A percentile compares a stretch with the other conserved stretches of the same genome.
Conservation (phyloP, 371 early-diverging fungal species). For the Nematocida sp. region DNA sequence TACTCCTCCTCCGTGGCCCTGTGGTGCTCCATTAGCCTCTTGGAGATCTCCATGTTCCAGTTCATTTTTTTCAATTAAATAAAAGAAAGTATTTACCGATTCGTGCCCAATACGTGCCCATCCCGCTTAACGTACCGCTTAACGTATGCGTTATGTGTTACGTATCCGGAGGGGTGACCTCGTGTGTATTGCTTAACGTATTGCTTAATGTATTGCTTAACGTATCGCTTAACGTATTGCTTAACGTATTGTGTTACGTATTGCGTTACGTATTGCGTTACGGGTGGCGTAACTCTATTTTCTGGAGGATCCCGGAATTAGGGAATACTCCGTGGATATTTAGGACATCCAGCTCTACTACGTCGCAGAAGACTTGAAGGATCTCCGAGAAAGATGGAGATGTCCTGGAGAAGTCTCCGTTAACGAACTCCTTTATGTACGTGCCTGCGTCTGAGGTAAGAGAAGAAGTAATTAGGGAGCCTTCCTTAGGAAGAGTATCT, state of each 20-base stretch:
- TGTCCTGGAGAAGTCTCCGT: slow-evolving; percentile 85
- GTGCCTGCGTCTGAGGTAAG: slow-evolving; percentile 73
- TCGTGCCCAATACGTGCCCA: too few species aligned
- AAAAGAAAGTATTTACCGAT: background rate
- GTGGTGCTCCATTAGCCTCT: slow-evolving; percentile 17
- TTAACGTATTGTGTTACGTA: too few species aligned
- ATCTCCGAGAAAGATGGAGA: slow-evolving; percentile 74
- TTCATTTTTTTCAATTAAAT: slow-evolving; percentile 15
- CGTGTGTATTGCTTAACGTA: too few species aligned
- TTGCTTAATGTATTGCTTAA: background rate
- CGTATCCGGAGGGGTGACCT: too few species aligned
- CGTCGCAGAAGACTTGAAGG: slow-evolving; percentile 70
- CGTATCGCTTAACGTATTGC: background rate
- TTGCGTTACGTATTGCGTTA: too few species aligned
- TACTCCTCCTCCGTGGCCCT: slow-evolving; percentile 24
- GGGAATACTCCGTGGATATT: slow-evolving; percentile 69
- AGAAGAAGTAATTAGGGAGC: background rate
- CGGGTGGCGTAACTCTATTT: too few species aligned
- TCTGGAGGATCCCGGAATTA: background rate
- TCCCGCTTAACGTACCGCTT: too few species aligned
- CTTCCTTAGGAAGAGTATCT: background rate
- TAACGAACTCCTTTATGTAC: slow-evolving; percentile 95
- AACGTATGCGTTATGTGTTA: too few species aligned
- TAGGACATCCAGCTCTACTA: slow-evolving; percentile 77
- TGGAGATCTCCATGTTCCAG: slow-evolving; percentile 30